phyloP scores from a whole-genome alignment of 2,329 filamentous ascomycete genomes.

The Exophiala oligosperma region DNA sequence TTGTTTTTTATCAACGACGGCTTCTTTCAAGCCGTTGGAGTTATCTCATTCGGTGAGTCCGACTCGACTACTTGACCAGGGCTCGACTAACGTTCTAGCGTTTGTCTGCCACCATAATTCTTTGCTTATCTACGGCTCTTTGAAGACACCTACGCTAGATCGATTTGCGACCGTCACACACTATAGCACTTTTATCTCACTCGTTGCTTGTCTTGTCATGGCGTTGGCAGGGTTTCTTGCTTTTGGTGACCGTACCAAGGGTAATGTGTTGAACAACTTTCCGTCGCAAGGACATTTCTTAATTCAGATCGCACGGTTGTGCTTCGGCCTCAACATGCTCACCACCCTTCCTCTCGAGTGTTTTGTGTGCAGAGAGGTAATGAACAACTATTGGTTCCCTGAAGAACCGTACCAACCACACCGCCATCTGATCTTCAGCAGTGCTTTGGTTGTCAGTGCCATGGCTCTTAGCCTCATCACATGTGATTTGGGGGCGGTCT shows the following conservation, averaged over 20 bases:
- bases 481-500: constrained; percentile 90
- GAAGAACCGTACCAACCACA: constrained; percentile 76
- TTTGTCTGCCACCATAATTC: constrained; percentile 90
- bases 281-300: constrained; percentile 77
- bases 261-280: constrained; percentile 98
- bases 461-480: constrained; percentile 79
- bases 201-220: constrained; percentile 87
- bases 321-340: constrained; percentile 98
- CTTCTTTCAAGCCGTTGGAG: constrained; percentile 92
- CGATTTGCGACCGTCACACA: constrained; percentile 92
- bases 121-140: constrained; percentile 92
- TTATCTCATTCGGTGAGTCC: constrained; percentile 89
- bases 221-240: constrained; percentile 86
- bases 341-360: constrained; percentile 94
- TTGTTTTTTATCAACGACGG: constrained; percentile 79
- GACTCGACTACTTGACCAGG: background rate
- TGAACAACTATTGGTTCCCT: constrained; percentile 80
- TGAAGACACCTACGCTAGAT: constrained; percentile 91
- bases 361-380: constrained; percentile 95
- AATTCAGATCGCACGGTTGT: constrained; percentile 92
- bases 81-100: constrained; percentile 39
- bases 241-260: constrained; percentile 87
- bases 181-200: constrained; percentile 85
- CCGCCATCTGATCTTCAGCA: constrained; percentile 84
- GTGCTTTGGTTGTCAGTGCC: constrained; percentile 74